phyloP scores from a whole-genome alignment of 2,329 filamentous ascomycete species.

The Cryphonectria naterciae region DNA sequence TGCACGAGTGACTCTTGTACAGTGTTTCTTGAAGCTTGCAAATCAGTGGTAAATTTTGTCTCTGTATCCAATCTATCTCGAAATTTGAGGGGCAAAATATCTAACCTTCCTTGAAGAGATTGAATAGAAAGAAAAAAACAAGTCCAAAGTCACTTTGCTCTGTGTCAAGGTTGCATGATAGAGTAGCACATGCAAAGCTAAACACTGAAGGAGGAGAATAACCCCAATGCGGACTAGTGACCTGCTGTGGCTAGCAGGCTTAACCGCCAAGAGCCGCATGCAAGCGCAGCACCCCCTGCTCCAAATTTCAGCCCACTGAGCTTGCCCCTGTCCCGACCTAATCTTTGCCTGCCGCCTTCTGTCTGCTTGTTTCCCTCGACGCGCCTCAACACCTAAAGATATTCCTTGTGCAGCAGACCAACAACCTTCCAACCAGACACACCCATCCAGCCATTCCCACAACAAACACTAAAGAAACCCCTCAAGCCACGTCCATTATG shows the following conservation, averaged over 20 bases:
- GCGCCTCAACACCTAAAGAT: neutral
- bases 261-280: slow-evolving; percentile 1
- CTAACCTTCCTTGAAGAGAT: too few relatives aligned
- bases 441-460: neutral
- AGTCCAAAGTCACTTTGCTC: neutral
- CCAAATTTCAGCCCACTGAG: neutral
- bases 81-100: too few relatives aligned
- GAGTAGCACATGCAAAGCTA: neutral
- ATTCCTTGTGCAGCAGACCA: neutral
- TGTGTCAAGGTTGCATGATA: neutral
- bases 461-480: neutral
- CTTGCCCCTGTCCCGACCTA: neutral
- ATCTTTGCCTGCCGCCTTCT: neutral
- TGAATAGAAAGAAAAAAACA: too few relatives aligned
- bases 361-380: neutral
- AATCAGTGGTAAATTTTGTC: too few relatives aligned
- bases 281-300: neutral
- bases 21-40: too few relatives aligned
- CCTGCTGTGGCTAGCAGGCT: neutral
- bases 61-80: too few relatives aligned
- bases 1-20: too few relatives aligned
- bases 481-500: neutral
- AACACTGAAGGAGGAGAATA: neutral
- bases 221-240: neutral
- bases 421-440: neutral